Base-by-base conservation (phyloP, 1,139 yeast species). In the Debaryomyces nepalensis region DNA sequence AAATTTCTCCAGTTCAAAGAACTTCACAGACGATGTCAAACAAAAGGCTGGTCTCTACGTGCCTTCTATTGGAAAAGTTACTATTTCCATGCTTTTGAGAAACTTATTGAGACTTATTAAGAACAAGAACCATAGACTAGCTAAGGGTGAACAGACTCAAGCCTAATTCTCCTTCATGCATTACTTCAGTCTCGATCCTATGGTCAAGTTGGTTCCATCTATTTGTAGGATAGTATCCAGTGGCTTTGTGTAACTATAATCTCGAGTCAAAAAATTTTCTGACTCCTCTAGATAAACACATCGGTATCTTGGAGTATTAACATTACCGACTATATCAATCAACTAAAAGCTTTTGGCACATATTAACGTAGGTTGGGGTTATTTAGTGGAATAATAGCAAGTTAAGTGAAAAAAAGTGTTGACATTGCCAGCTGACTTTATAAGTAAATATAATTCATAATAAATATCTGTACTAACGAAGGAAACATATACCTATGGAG, bases 1-100 rank as follows among this genome's bases (percentile, higher is more conserved):
- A 48, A 93, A 93, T 64, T 93, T 93, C 58, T 82, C 97, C 19
- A 85, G 95, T 53, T 85, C 82, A 44, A 89, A 87, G 73, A 93
- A 93, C 69, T 93, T 95, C 64, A 74, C 79, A 49, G 90, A 84
- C 39, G 79, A 73, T 38, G 87, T 93, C 47, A 93, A 91, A 68
- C 77, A 77, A 43, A 84, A 80, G 54, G 98, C 99, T 4, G 86
- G 96, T 1, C 70, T 93, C 38, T 93, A 91, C 58, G 97, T 93
- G 22, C 99, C 99, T 16, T 84, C 90, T 53, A 89, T 91, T 27
- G 99, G 99, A 11, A 93, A 93, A 64, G 98, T 93, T 19, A 93
- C 99, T 26, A 91, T 93, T 48, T 79, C 96, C 42, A 93, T 93
- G 97, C 71, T 93, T 39, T 71, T 93, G 61, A 80, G 99, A 62